A percentile compares a stretch with the other conserved stretches of the same genome.
These are phyloP conservation scores for Tinospora cordifolia DNA, from an alignment of 164 flowering plant genomes.

Conservation along the genomic window DNA sequence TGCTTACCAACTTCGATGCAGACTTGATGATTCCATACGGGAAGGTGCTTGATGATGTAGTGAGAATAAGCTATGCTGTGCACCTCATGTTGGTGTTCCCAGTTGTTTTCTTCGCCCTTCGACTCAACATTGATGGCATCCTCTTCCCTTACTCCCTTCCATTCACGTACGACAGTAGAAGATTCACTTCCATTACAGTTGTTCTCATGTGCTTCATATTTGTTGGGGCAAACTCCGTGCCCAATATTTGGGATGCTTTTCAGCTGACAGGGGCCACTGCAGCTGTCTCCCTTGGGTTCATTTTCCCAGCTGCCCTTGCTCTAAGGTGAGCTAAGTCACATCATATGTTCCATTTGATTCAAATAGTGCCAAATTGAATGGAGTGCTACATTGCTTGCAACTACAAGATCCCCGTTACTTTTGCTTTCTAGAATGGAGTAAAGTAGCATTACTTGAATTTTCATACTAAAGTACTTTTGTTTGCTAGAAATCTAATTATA, in stretches of 20 bases:
- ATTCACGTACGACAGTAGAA: slow-evolving; percentile 33
- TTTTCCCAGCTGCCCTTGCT: slow-evolving; percentile 67
- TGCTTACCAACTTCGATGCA: slow-evolving; percentile 67
- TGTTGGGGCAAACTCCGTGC: slow-evolving; percentile 64
- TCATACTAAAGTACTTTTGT: too few relatives aligned
- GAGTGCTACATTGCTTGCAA: too few relatives aligned
- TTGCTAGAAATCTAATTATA: too few relatives aligned
- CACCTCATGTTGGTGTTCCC: slow-evolving; percentile 86
- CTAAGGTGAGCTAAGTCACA: slow-evolving; percentile 37
- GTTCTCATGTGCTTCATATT: slow-evolving; percentile 49
- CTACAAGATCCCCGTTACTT: too few relatives aligned
- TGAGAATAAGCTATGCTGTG: slow-evolving; percentile 58
- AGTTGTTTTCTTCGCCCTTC: slow-evolving; percentile 61
- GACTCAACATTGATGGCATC: slow-evolving; percentile 65
- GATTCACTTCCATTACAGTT: slow-evolving; percentile 44
- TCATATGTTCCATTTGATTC: background rate
- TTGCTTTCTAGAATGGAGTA: too few relatives aligned
- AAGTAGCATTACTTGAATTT: too few relatives aligned
- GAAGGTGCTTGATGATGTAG: slow-evolving; percentile 42
- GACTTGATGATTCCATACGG: slow-evolving; percentile 58
- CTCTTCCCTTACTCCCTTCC: slow-evolving; percentile 56
- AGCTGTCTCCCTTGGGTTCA: slow-evolving; percentile 55
- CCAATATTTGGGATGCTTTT: slow-evolving; percentile 79
- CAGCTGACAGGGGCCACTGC: slow-evolving; percentile 80
- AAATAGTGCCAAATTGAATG: too few relatives aligned